These are phyloP conservation scores for Paecilomyces fulvus DNA, from an alignment of 2,329 filamentous ascomycete species.

Conservation along the genomic window DNA sequence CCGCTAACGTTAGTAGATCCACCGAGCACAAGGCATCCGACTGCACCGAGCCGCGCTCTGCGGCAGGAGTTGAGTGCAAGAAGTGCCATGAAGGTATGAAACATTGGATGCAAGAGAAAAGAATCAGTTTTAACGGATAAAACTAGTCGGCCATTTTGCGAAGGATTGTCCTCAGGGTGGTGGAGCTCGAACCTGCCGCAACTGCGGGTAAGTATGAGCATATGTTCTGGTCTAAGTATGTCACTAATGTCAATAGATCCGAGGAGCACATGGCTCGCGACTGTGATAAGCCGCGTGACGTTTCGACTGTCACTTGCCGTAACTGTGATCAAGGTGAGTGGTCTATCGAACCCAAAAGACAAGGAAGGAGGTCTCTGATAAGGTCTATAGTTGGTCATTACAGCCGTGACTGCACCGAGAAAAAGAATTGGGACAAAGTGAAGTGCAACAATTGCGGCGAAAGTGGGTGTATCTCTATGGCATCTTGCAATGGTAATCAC, in stretches of 20 bases:
- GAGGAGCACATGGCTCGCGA: conserved; percentile 36
- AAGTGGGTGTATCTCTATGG: conserved; percentile 21
- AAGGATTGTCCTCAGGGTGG: conserved; percentile 36
- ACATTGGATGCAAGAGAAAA: neutral
- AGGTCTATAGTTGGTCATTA: conserved; percentile 29
- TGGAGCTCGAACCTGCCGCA: conserved; percentile 32
- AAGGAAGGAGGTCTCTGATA: conserved; percentile 5
- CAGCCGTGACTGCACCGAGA: conserved; percentile 35
- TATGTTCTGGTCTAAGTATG: neutral
- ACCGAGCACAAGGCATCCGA: conserved; percentile 40
- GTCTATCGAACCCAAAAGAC: neutral
- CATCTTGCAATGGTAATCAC: neutral
- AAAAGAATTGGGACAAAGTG: conserved; percentile 36
- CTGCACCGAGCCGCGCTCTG: conserved; percentile 39
- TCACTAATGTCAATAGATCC: conserved; percentile 20
- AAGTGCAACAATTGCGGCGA: conserved; percentile 38
- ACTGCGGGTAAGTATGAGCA: conserved; percentile 33
- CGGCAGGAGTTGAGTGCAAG: conserved; percentile 37
- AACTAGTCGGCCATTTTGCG: conserved; percentile 36
- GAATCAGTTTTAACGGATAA: neutral
- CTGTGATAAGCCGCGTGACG: conserved; percentile 34
- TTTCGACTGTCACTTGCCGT: conserved; percentile 33
- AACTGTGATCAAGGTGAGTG: conserved; percentile 37
- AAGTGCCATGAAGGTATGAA: conserved; percentile 33
- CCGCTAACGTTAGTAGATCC: conserved; percentile 21